Base-by-base conservation (phyloP, 306 rosid species). In the Vigna unguiculata region DNA sequence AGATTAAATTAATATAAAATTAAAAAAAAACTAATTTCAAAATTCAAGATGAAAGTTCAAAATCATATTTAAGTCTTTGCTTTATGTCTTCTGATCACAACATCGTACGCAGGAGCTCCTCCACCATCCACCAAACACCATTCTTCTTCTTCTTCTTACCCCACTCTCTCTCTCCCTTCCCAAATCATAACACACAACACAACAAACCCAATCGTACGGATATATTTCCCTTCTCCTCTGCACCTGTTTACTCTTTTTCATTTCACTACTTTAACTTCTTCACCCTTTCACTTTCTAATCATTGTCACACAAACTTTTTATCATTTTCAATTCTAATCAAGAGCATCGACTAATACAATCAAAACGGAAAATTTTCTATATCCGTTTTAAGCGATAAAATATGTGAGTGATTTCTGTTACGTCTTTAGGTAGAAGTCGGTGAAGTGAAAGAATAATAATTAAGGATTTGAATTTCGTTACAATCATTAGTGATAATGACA, bases 81-180 rank as follows among this genome's bases (percentile, higher is more conserved):
- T 51, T 25, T 69, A 5, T 16, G 45, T 41, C 45, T 72, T 24
- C 68, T 25, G 47, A 45, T 16, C 68, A 43, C 34, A 45, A 5
- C 1, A 58, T n/a, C 55, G 58, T 74, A 74, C 69, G 47, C 60
- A 46, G 51, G 54, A 10, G 24, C 54, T n/a, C 16, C 78, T 36
- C 53, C 55, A 40, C 2, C 12, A 40, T 4, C 45, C 45, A 40
- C 13, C 45, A 40, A 2, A 52, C 55, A 55, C 6, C 67, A 15
- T 40, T 9, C 16, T 28, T 59, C 0, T 14, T 36, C 53, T 54
- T 9, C 16, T 28, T 59, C 0, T 14, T 36, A 53, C 54, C 77
- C 40, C 24, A 36, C 64, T 7, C 22, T 3, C 49, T 36, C 4
- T 2, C 55, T 7, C 13, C 1, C 3, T 40, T 9, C 1, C 11